Percentiles rank a stretch among this genome's conserved stretches.
These are phyloP conservation scores for Byssochlamys sp. DNA, from an alignment of 2,329 filamentous ascomycete genomes.

Conservation along the genomic window DNA sequence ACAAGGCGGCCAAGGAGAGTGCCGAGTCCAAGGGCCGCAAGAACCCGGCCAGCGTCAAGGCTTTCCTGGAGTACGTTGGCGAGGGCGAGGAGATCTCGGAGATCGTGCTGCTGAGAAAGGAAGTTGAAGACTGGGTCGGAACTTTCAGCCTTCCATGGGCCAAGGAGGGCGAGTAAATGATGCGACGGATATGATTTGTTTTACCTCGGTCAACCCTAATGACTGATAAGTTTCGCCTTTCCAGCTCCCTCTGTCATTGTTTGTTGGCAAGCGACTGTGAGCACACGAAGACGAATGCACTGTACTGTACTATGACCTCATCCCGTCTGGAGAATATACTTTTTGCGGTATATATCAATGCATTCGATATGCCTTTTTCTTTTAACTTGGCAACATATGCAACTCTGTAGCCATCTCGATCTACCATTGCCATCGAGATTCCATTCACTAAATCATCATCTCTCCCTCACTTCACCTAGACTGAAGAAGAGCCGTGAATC, in stretches of 20 bases:
- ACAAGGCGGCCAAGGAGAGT: slow-evolving; percentile 59
- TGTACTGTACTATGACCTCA: neutral
- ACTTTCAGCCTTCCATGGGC: slow-evolving; percentile 82
- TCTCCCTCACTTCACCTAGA: too few relatives aligned
- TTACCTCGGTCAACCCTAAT: neutral
- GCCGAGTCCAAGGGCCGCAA: slow-evolving; percentile 76
- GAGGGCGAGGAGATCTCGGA: slow-evolving; percentile 68
- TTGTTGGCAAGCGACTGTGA: neutral
- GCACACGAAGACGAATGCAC: neutral
- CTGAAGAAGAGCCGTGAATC: too few relatives aligned
- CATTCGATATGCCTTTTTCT: neutral
- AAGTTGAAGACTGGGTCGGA: slow-evolving; percentile 80
- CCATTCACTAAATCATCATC: too few relatives aligned
- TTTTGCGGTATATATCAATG: neutral
- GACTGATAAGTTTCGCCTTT: neutral
- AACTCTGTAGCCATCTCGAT: neutral
- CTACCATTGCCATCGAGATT: too few relatives aligned
- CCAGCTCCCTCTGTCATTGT: neutral
- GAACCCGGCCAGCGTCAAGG: slow-evolving; percentile 96
- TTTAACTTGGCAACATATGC: neutral
- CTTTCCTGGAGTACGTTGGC: slow-evolving; percentile 85
- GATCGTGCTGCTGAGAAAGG: slow-evolving; percentile 76
- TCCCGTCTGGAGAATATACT: neutral
- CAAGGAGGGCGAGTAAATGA: slow-evolving; percentile 43
- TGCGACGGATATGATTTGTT: neutral